Conservation (phyloP, 148 eudicot species). For the Bassia scoparia region DNA sequence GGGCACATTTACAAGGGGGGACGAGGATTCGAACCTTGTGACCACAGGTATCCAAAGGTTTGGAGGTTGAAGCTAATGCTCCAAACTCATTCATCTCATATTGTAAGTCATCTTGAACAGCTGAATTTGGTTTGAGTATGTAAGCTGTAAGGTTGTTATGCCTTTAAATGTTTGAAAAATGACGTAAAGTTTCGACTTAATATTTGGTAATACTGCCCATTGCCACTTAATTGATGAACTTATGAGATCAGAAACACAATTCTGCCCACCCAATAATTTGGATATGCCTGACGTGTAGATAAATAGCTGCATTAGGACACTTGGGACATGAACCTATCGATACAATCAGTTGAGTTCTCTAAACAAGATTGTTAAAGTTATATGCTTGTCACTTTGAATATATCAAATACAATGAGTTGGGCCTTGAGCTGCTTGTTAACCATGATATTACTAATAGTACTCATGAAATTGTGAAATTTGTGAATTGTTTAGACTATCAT, state of each 20-base stretch:
- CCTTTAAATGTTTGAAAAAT: conserved; percentile 22
- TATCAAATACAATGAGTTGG: background rate
- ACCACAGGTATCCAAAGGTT: no score
- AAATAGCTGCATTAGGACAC: background rate
- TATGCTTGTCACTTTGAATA: background rate
- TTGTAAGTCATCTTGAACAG: background rate
- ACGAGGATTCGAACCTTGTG: no score
- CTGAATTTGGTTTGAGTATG: background rate
- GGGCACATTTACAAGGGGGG: no score
- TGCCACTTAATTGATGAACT: no score
- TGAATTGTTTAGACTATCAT: background rate
- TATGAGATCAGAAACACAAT: no score
- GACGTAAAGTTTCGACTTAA: background rate
- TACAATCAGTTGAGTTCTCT: background rate
- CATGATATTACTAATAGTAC: no score
- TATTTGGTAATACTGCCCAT: no score
- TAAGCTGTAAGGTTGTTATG: background rate
- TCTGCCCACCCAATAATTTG: background rate
- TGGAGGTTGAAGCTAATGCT: no score
- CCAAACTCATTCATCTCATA: no score
- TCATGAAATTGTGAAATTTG: background rate
- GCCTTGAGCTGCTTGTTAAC: background rate
- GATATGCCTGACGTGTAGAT: background rate
- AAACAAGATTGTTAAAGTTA: background rate
- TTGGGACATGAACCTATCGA: background rate